Base-by-base conservation (phyloP, 1,139 yeast species). In the Martiniozyma asiatica region DNA sequence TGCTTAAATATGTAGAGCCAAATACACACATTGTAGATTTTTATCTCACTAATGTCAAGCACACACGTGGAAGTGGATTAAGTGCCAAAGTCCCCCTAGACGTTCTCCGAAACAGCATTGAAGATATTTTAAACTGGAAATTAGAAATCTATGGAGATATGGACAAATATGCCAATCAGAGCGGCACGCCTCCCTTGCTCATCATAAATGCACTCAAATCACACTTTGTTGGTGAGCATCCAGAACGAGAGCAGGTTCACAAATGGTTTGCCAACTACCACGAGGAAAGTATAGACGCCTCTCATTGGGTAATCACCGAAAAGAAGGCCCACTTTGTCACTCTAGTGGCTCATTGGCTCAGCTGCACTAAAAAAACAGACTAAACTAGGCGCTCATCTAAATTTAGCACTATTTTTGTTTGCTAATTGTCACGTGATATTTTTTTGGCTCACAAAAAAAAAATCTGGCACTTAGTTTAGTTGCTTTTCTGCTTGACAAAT, bases 301-400 rank as follows among this genome's bases (percentile, higher is more conserved):
- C 95, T 3, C 98, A 89, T 54, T 89, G 96, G 94, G 70, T 82
- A 9, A 78, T 81, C 38, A 71, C 79, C 34, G 93, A 82, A 44
- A 69, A 73, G 40, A 85, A 87, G 3, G 42, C 59, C 9, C 82
- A 73, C 43, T 80, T 84, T 42, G 61, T 75, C 32, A 68, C 63
- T 8, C 56, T 58, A 8, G 65, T 78, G n/a, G n/a, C n/a, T n/a
- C n/a, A n/a, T n/a, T n/a, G n/a, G n/a, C n/a, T n/a, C n/a, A n/a
- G n/a, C n/a, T n/a, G n/a, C n/a, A n/a, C n/a, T n/a, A n/a, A n/a
- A n/a, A n/a, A n/a, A n/a, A n/a, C n/a, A n/a, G n/a, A n/a, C n/a
- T n/a, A n/a, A n/a, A n/a, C n/a, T n/a, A n/a, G n/a, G n/a, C n/a
- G n/a, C n/a, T n/a, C n/a, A n/a, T n/a, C n/a, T n/a, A n/a, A n/a